Percentiles rank a stretch among this genome's conserved stretches.
phyloP scores from a whole-genome alignment of 78 protist species.

The Blattamonas nauphoetae region DNA sequence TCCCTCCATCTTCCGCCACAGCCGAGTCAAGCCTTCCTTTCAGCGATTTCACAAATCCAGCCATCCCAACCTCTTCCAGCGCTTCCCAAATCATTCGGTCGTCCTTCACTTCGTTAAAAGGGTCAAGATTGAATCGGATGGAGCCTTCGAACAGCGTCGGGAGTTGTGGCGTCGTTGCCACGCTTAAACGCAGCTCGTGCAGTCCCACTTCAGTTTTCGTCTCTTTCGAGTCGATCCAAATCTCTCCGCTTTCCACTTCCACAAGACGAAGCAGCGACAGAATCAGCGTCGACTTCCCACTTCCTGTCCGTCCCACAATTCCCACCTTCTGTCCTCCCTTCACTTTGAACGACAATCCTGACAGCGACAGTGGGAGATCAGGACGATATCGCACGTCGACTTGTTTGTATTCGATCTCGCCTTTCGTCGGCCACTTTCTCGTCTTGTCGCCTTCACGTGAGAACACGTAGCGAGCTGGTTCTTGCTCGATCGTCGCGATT shows the following conservation, averaged over 20 bases:
- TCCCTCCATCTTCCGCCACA: too few species aligned
- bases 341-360: background rate
- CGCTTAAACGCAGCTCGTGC: background rate
- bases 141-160: background rate
- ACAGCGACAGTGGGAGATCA: background rate
- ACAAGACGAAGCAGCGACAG: background rate
- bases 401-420: background rate
- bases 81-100: background rate
- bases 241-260: background rate
- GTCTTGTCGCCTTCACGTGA: too few species aligned
- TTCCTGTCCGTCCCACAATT: background rate
- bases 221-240: background rate
- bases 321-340: background rate
- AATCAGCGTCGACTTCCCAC: too few species aligned
- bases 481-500: too few species aligned
- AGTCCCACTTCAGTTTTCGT: background rate
- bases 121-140: background rate
- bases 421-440: background rate
- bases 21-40: background rate
- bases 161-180: background rate
- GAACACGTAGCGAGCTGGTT: too few species aligned
- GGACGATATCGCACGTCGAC: background rate
- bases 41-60: background rate
- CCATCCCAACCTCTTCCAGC: background rate
- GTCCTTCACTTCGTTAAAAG: background rate